These are phyloP conservation scores for Pestalotiopsis sp. DNA, from an alignment of 2,329 filamentous ascomycete genomes.

Conservation along the genomic window DNA sequence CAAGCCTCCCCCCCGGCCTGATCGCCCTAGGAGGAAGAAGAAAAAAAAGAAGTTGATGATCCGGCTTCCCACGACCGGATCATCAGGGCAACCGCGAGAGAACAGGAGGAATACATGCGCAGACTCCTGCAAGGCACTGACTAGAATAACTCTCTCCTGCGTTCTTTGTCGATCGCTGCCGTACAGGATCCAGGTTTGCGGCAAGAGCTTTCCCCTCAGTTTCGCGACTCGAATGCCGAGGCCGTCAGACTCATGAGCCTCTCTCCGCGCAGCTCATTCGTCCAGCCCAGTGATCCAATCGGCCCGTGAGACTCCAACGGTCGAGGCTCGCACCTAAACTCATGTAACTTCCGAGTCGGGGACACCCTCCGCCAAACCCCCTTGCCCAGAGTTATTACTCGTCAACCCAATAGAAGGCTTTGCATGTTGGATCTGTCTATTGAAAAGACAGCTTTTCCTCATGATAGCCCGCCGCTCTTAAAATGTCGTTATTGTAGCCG, in stretches of 20 bases:
- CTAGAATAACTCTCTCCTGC: background rate
- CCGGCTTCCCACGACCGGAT: background rate
- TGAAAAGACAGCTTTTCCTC: no score
- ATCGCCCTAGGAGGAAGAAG: background rate
- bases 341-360: background rate
- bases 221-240: no score
- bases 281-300: background rate
- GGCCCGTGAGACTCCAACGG: background rate
- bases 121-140: background rate
- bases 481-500: no score
- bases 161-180: no score
- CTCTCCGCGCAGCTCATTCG: background rate
- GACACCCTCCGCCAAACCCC: background rate
- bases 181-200: no score
- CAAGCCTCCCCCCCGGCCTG: background rate
- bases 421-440: background rate
- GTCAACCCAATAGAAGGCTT: background rate
- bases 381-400: background rate
- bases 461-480: no score
- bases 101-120: background rate
- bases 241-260: background rate
- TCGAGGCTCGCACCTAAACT: background rate
- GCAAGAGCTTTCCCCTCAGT: no score
- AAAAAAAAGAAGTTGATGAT: background rate
- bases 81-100: background rate